These are phyloP conservation scores for Umbelopsis ramanniana DNA, from an alignment of 192 early-diverging fungal species.

Conservation along the genomic window DNA sequence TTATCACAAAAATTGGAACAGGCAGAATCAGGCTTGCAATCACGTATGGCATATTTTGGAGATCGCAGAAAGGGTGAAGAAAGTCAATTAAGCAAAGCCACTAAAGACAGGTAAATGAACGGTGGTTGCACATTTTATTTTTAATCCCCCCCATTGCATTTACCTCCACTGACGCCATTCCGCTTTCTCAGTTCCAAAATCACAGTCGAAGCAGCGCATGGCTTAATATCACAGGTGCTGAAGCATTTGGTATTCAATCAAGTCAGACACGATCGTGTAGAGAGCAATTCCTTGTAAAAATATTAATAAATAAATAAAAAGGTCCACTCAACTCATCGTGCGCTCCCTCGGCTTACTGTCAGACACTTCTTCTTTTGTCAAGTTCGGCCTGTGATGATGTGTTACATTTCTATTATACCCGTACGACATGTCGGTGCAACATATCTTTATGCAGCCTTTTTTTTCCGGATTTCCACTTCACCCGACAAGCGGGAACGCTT, in stretches of 20 bases:
- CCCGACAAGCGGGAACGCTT: no score
- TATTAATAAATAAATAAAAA: no score
- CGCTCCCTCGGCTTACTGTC: no score
- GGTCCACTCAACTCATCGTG: no score
- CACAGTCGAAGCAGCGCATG: slow-evolving; percentile 78
- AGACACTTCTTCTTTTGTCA: no score
- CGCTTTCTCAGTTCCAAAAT: slow-evolving; percentile 67
- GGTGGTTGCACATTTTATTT: slow-evolving; percentile 20
- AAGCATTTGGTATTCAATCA: slow-evolving; percentile 81
- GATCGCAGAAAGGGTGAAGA: slow-evolving; percentile 62
- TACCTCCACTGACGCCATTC: slow-evolving; percentile 6
- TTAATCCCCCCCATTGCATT: slow-evolving; percentile 6
- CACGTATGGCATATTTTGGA: slow-evolving; percentile 47
- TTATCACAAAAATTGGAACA: slow-evolving; percentile 84
- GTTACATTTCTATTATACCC: no score
- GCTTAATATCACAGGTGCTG: slow-evolving; percentile 82
- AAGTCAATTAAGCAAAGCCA: slow-evolving; percentile 67
- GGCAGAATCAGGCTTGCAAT: slow-evolving; percentile 61
- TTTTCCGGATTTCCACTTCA: no score
- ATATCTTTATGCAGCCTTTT: no score
- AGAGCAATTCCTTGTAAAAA: background rate
- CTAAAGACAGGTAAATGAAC: slow-evolving; percentile 68
- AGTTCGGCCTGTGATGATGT: no score
- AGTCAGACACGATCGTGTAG: background rate
- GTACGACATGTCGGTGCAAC: no score